Base-by-base conservation (phyloP, 1,139 yeast genomes). In the Candida sp. region DNA sequence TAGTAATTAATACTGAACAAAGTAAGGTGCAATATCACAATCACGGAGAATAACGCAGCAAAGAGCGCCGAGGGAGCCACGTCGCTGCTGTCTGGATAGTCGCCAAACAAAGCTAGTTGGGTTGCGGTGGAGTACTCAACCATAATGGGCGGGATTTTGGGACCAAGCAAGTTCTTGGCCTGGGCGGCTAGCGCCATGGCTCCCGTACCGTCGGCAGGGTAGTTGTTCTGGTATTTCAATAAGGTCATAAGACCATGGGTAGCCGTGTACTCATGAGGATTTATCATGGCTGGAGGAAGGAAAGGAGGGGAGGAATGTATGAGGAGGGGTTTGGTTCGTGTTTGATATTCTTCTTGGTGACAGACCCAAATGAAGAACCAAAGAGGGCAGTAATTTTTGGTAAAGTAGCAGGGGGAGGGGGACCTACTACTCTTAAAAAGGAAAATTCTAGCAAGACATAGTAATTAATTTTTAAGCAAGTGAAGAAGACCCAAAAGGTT, bases 41-140 rank as follows among this genome's bases (percentile, higher is more conserved):
- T 58, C 3, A 88, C 55, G 3, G 73, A 68, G 55, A 85, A 88
- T 3, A 84, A 66, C 2, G 80, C 89, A 2, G 79, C 58, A 60
- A 88, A 87, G 0, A 88, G 62, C 1, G 84, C 81, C 48, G 83
- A 71, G 4, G 93, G 94, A 1, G 85, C 91, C 23, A 78, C 60
- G 63, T 88, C 96, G 17, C 59, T 61, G 11, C 51, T 46, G n/a
- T 61, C 62, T 3, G 94, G 92, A 64, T 86, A 88, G 35, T 80
- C 84, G 7, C 96, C 96, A 69, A 87, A 86, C 42, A 83, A 66
- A 7, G 81, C 78, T 48, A 79, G 80, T 58, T 85, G 83, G 4
- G 68, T 54, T 11, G 68, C 67, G 3, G 70, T 58, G 2, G 77
- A 73, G 49, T 75, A 75, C 0, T 66, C 56, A 8, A 73, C 55